Evolutionary conservation across 495 filamentous ascomycete genomes (phyloP).

Genomic region (Penicillium chermesinum): DNA sequence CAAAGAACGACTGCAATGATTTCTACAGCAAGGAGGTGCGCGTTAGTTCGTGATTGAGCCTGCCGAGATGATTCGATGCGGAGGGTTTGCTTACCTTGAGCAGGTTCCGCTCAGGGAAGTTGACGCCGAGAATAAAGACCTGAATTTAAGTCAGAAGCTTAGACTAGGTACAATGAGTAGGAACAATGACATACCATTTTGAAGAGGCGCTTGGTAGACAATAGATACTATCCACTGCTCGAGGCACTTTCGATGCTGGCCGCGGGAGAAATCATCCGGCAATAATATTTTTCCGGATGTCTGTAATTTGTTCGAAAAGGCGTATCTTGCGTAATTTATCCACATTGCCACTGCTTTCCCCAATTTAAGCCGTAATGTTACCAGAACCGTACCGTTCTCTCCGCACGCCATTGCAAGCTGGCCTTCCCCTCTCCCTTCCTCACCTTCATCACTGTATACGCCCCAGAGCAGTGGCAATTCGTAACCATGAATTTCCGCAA

Average conservation of each 20-base stretch:
- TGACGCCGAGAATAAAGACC: constrained; percentile 82
- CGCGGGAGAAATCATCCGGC: constrained; percentile 28
- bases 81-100: constrained; percentile 58
- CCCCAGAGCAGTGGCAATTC: constrained; percentile 17
- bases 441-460: constrained; percentile 8
- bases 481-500: constrained; percentile 48
- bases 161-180: too few relatives aligned
- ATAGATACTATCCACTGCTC: neutral
- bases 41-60: constrained; percentile 13
- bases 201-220: constrained; percentile 7
- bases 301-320: constrained; percentile 1
- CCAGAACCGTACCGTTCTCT: constrained; percentile 17
- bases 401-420: constrained; percentile 40
- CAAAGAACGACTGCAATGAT: constrained; percentile 85
- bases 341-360: neutral
- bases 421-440: constrained; percentile 24
- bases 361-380: constrained; percentile 2
- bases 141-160: constrained; percentile 6
- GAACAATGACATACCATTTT: constrained; percentile 34
- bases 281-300: constrained; percentile 33
- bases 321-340: constrained; percentile 10
- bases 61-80: constrained; percentile 3
- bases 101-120: constrained; percentile 76
- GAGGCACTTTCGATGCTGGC: neutral
- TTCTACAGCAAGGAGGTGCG: constrained; percentile 51